phyloP scores from a whole-genome alignment of 768 basidiomycete genomes.

The Termitomyces sp. region DNA sequence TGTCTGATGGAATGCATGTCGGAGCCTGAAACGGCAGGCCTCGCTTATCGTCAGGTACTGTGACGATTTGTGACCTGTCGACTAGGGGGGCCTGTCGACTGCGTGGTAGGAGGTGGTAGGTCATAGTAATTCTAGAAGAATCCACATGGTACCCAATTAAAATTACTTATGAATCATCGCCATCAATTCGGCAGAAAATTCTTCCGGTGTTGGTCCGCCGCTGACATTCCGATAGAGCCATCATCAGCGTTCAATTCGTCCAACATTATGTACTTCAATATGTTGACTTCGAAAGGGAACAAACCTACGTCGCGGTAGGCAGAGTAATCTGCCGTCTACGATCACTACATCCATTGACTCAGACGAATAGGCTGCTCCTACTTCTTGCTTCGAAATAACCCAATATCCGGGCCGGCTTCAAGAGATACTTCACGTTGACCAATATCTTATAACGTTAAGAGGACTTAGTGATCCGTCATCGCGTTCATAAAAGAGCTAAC shows the following conservation, averaged over 20 bases:
- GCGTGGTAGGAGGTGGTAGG: no score
- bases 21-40: no score
- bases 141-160: no score
- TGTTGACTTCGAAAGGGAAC: background rate
- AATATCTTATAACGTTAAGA: constrained; percentile 26
- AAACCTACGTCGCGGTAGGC: background rate
- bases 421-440: constrained; percentile 15
- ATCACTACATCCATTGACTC: background rate
- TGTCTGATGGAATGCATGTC: no score
- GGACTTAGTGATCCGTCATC: constrained; percentile 16
- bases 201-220: background rate
- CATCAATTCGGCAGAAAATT: background rate
- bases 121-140: no score
- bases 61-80: no score
- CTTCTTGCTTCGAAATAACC: background rate
- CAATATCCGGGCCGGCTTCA: constrained; percentile 11
- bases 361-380: background rate
- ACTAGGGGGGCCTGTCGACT: no score
- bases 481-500: constrained; percentile 9
- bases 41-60: no score
- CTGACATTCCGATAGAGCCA: background rate
- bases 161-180: background rate
- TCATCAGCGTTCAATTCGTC: background rate
- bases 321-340: background rate
- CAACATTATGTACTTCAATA: background rate